phyloP scores from a whole-genome alignment of 1,284 basidiomycete species.

The Marasmius oreades region DNA sequence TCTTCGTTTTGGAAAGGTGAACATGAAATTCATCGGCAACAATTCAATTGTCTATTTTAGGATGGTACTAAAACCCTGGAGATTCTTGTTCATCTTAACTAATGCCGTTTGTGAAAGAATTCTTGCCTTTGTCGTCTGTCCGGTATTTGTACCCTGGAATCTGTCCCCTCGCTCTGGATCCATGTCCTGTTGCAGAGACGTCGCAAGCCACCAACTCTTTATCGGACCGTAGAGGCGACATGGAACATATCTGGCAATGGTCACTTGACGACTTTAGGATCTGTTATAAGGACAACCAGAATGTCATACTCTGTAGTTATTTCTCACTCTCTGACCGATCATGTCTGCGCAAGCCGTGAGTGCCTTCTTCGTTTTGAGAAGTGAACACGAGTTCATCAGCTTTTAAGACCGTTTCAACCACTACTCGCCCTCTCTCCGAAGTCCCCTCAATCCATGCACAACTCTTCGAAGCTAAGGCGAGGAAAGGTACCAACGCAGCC shows the following conservation, averaged over 20 bases:
- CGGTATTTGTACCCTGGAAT: too few species aligned
- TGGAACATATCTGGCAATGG: too few species aligned
- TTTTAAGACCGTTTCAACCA: constrained; percentile 38
- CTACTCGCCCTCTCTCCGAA: constrained; percentile 44
- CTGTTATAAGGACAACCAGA: not conserved
- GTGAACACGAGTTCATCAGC: not conserved
- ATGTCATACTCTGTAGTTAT: constrained; percentile 4
- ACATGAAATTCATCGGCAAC: too few species aligned
- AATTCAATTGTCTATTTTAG: not conserved
- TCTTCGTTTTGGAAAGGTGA: too few species aligned
- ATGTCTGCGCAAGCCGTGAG: constrained; percentile 39
- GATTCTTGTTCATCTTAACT: too few species aligned
- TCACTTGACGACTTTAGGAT: not conserved
- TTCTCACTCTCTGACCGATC: constrained; percentile 4
- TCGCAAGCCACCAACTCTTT: too few species aligned
- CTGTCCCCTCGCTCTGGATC: too few species aligned
- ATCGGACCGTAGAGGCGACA: too few species aligned
- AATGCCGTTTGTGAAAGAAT: too few species aligned
- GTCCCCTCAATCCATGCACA: constrained; percentile 48
- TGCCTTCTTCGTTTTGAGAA: constrained; percentile 9
- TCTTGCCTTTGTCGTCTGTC: too few species aligned
- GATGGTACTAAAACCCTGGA: not conserved
- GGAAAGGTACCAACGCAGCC: constrained; percentile 43
- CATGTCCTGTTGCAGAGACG: too few species aligned
- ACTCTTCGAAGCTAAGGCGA: constrained; percentile 68